A percentile compares a stretch with the other conserved stretches of the same genome.
Conservation (phyloP, 495 filamentous ascomycete genomes). For the Copromyces sp. region DNA sequence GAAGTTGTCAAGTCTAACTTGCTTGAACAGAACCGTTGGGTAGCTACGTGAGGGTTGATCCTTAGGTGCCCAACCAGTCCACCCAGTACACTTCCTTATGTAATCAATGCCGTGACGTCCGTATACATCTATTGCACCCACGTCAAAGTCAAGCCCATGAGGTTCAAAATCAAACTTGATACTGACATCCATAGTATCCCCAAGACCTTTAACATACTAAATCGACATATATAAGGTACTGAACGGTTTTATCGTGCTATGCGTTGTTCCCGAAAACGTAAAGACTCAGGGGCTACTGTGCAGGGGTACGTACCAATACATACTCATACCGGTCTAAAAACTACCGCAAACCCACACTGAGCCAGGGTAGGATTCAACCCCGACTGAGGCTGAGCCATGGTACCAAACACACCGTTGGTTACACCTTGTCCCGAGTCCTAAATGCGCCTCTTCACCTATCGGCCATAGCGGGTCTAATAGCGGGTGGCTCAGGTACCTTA, state of each 20-base stretch:
- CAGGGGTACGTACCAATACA: neutral
- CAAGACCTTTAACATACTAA: neutral
- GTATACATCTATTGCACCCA: neutral
- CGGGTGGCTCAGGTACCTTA: neutral
- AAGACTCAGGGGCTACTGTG: neutral
- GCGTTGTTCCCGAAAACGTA: no score
- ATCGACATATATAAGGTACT: no score
- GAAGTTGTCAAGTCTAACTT: neutral
- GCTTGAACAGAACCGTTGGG: neutral
- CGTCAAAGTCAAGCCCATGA: neutral
- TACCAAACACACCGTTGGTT: neutral
- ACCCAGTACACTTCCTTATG: neutral
- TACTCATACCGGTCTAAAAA: neutral
- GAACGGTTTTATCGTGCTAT: no score
- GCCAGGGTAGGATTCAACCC: neutral
- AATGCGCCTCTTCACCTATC: neutral
- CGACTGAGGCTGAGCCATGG: neutral
- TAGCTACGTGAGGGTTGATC: neutral
- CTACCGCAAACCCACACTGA: neutral
- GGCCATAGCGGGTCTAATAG: neutral
- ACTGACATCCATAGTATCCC: fast-evolving
- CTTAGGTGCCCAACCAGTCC: neutral
- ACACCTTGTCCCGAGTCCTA: neutral
- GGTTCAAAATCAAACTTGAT: neutral
- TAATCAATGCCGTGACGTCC: neutral